Base-by-base conservation (phyloP, 2,329 filamentous ascomycete species). In the Botrytis fragariae region DNA sequence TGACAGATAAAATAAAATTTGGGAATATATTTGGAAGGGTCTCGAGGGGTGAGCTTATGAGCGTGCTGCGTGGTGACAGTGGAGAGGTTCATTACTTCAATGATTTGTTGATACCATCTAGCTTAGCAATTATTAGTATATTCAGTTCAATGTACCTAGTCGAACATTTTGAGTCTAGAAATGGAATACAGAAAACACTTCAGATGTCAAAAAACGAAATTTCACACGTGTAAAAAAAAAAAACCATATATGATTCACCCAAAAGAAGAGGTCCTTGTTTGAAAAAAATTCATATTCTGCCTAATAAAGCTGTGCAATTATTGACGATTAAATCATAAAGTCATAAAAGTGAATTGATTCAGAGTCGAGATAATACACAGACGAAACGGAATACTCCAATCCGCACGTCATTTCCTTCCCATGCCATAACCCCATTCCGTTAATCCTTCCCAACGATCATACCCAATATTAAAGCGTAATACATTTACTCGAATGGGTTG, bases 401-500 rank as follows among this genome's bases (percentile, higher is more conserved):
- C 62, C 61, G 35, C 32, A 65, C 35, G 44, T 63, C 51, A 59
- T 32, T 42, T 51, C 60, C 57, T 37, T n/a, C n/a, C 69, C 51
- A 67, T 71, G 4, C 69, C 70, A 54, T 67, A 59, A 51, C 51
- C 59, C 70, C 62, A 22, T 72, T 72, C 70, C 61, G 14, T 48
- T 59, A 54, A 32, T 44, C 22, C 39, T 54, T 65, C 51, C 51
- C 14, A 54, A 8, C 51, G n/a, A 32, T 25, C 44, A 35, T 60
- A 44, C 44, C 25, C 61, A 44, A 68, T 37, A 45, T 72, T 63
- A 72, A 45, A 32, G 37, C 37, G 22, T 54, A n/a, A 39, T 60
- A 37, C 20, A 59, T 78, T 78, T 80, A 81, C 69, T 81, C 90
- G 84, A 97, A 97, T 75, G 94, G 94, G 87, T 94, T 95, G 85